Evolutionary conservation across 768 basidiomycete species (phyloP), one percentile per base, ranked within the genome.

Genomic region (Mycena kentingensis): DNA sequence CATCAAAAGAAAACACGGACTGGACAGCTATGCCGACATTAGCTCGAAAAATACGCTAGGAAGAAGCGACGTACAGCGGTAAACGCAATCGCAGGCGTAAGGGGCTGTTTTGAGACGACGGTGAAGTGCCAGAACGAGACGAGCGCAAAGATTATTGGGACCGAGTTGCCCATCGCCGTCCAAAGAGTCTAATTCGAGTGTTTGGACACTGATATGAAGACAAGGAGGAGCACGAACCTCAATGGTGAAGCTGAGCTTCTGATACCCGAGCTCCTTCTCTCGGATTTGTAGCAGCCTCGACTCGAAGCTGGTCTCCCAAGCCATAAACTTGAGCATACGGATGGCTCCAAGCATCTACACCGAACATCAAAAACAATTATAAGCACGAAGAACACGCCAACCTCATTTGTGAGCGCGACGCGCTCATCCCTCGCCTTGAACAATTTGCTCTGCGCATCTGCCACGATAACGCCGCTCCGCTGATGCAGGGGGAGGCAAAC

Each of bases 251-350:
- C 90, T 96, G 37, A 90, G 67, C 58, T 81, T 85, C 64, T 94
- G 92, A 67, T 84, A 93, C 58, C 83, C 83, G 18, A 96, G 73
- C 67, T 96, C 93, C 60, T 82, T 85, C 36, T 84, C 82, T 22
- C 93, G 80, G 52, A 95, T 74, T 44, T 78, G 81, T 43, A 88
- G 66, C 0, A 93, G 83, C 16, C 77, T 78, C 27, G 77, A 75
- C 69, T 95, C 93, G 59, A 95, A 95, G 63, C 82, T 91, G 21
- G 93, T 83, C 67, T 96, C 93, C 93, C 77, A 79, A 15, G 91
- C 93, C 91, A 95, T 95, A 68, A 94, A 96, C 84, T 95, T 94
- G 59, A 94, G 81, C 90, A 94, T 94, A 29, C 91, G 80, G 52
- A 95, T 93, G 11, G 82, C 92, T 43, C 91, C 90, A 10, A 94